Conservation (phyloP, 1,139 yeast species). For the Zygosaccharomyces pseudobailii region DNA sequence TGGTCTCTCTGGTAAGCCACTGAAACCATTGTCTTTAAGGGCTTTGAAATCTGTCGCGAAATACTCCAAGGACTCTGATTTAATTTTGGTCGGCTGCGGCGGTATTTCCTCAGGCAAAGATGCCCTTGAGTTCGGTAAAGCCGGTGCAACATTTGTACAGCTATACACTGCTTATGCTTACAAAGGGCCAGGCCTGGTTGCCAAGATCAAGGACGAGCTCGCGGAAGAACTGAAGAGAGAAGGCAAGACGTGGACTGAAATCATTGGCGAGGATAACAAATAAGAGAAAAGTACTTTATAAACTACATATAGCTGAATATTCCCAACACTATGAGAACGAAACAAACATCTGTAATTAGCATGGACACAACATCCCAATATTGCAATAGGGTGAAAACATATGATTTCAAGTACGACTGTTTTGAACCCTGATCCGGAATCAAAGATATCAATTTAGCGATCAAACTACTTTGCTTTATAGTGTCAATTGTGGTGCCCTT, state of each 20-base stretch:
- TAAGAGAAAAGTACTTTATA: conserved; percentile 11
- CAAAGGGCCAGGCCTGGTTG: conserved; percentile 86
- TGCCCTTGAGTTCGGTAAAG: conserved; percentile 85
- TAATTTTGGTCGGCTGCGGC: conserved; percentile 89
- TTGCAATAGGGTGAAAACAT: conserved; percentile 27
- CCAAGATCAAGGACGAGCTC: conserved; percentile 72
- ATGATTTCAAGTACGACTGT: conserved; percentile 26
- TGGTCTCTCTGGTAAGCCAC: conserved; percentile 90
- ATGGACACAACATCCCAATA: conserved; percentile 40
- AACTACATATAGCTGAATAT: conserved; percentile 26
- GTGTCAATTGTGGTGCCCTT: conserved; percentile 25
- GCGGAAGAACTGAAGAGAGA: conserved; percentile 59
- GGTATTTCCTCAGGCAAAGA: conserved; percentile 84
- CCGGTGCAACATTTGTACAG: conserved; percentile 88
- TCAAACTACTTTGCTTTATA: conserved; percentile 26
- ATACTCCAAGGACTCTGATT: conserved; percentile 60
- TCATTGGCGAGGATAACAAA: conserved; percentile 54
- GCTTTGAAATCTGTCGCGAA: conserved; percentile 69
- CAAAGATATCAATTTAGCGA: conserved; percentile 28
- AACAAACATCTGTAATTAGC: conserved; percentile 39
- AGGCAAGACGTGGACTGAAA: conserved; percentile 80
- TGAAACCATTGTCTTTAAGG: conserved; percentile 70
- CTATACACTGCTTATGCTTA: conserved; percentile 88
- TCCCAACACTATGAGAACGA: conserved; percentile 39
- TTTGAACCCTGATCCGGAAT: conserved; percentile 35